Evolutionary conservation across 1,284 basidiomycete species (phyloP), one percentile per base, ranked within the genome.

Genomic region (Heterobasidion annosum): DNA sequence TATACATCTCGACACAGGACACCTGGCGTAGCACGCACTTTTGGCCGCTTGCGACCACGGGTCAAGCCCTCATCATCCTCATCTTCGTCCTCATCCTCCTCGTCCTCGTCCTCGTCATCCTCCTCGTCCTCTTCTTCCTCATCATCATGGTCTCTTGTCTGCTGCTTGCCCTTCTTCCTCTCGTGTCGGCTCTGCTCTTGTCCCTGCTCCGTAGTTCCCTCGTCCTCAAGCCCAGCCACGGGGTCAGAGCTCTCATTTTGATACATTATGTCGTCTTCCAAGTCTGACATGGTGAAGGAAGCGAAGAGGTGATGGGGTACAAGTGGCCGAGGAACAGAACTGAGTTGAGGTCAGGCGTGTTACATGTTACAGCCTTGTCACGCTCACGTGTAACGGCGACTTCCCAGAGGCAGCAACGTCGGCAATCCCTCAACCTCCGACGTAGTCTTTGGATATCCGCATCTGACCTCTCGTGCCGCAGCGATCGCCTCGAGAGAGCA

Each of bases 31-130:
- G 13, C n/a, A 61, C 68, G 46, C 52, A 82, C 82, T 73, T 83
- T 85, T 56, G 74, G 70, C 55, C 78, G 74, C 65, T 81, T 85
- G 65, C 73, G 79, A 43, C 73, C 72, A 57, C 70, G 66, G 45
- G 67, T 66, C 18, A 63, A 63, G 25, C 70, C 73, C 40, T 69
- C 67, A 25, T 75, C 67, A 7, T 67, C 68, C 0, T 68, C 70
- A 0, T 69, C 68, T 6, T 71, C 71, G 1, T 72, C 73, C 1
- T 72, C 71, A 2, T 74, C 73, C 0, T 74, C 73, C 2, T 73
- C 71, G 0, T 70, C 70, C 0, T 67, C 69, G 1, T 71, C 71
- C 0, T 72, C 72, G 0, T 67, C 67, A 0, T 63, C 63, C 1
- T 65, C 64, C 6, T 63, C 62, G 0, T 62, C 63, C 2, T 70